Evolutionary conservation across 306 rosid species (phyloP), one percentile per base, ranked within the genome.

Genomic region (Datisca glomerata): DNA sequence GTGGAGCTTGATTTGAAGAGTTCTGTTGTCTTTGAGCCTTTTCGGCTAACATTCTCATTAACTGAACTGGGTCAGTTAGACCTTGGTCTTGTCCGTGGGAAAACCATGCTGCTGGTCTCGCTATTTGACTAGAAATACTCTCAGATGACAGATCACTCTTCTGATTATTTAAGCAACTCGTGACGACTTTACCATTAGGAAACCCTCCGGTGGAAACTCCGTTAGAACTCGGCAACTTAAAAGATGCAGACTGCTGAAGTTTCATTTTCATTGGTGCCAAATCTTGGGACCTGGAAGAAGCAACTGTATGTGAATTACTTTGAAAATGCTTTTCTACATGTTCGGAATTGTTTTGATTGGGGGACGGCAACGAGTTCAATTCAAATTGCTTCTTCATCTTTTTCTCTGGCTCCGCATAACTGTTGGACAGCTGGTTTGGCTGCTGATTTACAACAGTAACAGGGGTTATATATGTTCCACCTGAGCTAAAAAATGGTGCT

Each of bases 11-110:
- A 68, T 66, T 73, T 35, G 74, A 63, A 38, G 71, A 53, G 57
- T 69, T 47, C 64, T 77, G 93, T 60, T 74, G 93, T 68, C 64
- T 79, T 23, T 81, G 83, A 33, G 76, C 61, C 63, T 70, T 80
- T 21, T 83, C 91, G 0, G 79, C 57, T 63, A 89, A 65, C 60
- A 75, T 65, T 56, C 68, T 83, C 93, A 89, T 80, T 65, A 77
- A 42, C 55, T 74, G 89, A 33, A 72, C 95, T 8, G 97, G 93
- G 52, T 89, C 94, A n/a, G 57, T 55, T 18, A 73, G 75, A 66
- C 49, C 63, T 59, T 65, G 80, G 55, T 74, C 97, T 47, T 60
- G 89, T 43, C 72, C 85, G 47, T 52, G 85, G 29, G 76, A 23
- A 70, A 64, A 70, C 51, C 61, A 50, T 8, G 82, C 59, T 56